phyloP scores from a whole-genome alignment of 768 basidiomycete species.

The Bullera alba region DNA sequence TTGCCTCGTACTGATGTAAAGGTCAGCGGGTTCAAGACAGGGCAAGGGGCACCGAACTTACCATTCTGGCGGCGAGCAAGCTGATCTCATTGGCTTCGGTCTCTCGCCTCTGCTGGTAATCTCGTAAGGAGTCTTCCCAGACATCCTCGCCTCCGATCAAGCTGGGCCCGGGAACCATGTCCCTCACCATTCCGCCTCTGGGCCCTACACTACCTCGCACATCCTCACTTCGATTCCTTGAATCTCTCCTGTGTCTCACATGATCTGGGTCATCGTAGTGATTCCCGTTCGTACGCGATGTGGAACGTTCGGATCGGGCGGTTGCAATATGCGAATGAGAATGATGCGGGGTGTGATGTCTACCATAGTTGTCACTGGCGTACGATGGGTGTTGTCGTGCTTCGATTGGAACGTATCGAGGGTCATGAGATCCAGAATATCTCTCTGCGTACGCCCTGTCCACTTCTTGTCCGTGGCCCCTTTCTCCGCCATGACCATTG shows the following conservation, averaged over 20 bases:
- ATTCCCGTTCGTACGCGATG: background rate
- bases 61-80: background rate
- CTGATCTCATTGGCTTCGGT: slow-evolving; percentile 12
- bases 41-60: background rate
- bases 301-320: no score
- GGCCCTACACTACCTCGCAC: background rate
- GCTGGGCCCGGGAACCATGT: slow-evolving; percentile 6
- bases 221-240: background rate
- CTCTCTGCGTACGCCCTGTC: no score
- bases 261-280: background rate
- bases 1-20: no score
- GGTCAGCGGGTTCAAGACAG: slow-evolving; percentile 1
- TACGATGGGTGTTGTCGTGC: no score
- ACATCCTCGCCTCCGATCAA: slow-evolving; percentile 26
- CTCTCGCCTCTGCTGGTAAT: slow-evolving; percentile 31
- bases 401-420: no score
- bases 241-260: background rate
- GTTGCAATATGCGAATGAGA: background rate
- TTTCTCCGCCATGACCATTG: no score
- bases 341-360: background rate
- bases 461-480: no score
- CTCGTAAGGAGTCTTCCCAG: slow-evolving; percentile 24
- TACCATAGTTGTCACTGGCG: background rate
- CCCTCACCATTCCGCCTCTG: slow-evolving; percentile 6
- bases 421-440: no score